These are phyloP conservation scores for Phoenix roebelenii DNA, from an alignment of 176 grass and related monocot species.

Conservation along the genomic window DNA sequence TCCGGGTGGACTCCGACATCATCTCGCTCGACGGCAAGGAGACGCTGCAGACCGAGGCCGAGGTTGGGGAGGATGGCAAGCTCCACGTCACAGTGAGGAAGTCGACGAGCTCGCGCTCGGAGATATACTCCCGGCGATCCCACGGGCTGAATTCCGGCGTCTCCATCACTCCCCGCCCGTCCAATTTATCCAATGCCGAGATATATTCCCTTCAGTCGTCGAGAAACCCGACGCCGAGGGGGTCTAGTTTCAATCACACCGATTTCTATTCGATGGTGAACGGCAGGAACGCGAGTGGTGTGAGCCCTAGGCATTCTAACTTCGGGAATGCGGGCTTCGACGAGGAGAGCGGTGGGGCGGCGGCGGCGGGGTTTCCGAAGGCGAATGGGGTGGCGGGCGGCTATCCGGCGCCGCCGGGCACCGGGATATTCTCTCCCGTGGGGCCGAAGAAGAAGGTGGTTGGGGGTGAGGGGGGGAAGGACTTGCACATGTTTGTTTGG, in stretches of 20 bases:
- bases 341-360: slow-evolving; percentile 35
- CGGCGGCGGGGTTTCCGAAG: slow-evolving; percentile 10
- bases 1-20: slow-evolving; percentile 82
- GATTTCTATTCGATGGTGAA: slow-evolving; percentile 84
- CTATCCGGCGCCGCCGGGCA: slow-evolving; percentile 32
- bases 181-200: slow-evolving; percentile 79
- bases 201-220: slow-evolving; percentile 91
- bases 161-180: slow-evolving; percentile 39
- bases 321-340: slow-evolving; percentile 31
- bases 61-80: slow-evolving; percentile 34
- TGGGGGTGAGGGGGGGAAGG: slow-evolving; percentile 38
- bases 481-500: slow-evolving; percentile 78
- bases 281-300: not conserved
- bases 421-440: slow-evolving; percentile 12
- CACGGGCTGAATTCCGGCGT: slow-evolving; percentile 24
- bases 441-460: slow-evolving; percentile 31
- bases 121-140: slow-evolving; percentile 42
- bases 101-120: slow-evolving; percentile 69
- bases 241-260: slow-evolving; percentile 80
- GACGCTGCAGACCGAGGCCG: slow-evolving; percentile 44
- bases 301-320: slow-evolving; percentile 31
- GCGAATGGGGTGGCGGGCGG: slow-evolving; percentile 7
- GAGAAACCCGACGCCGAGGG: slow-evolving; percentile 72
- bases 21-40: slow-evolving; percentile 54
- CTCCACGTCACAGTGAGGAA: slow-evolving; percentile 64